Conservation (phyloP, 1,284 basidiomycete genomes). For the Psilocybe mexicana region DNA sequence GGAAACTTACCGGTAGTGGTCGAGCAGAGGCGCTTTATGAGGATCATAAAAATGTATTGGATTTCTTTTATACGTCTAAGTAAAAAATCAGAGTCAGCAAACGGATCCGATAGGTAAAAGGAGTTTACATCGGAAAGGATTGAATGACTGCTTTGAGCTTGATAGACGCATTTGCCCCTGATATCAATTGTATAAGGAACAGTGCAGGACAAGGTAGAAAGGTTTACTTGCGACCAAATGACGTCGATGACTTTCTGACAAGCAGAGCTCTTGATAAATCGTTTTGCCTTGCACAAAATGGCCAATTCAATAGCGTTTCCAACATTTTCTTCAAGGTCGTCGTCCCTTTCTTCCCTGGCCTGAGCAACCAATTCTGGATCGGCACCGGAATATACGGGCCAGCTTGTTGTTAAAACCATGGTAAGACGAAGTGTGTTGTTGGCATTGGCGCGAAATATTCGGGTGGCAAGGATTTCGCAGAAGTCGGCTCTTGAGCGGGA, state of each 20-base stretch:
- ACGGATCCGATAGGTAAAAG: not conserved
- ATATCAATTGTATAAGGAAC: conserved; percentile 6
- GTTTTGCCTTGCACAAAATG: conserved; percentile 80
- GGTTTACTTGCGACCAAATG: conserved; percentile 65
- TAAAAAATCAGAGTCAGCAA: not conserved
- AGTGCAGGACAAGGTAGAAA: not conserved
- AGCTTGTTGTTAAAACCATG: conserved; percentile 81
- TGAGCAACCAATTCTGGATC: conserved; percentile 60
- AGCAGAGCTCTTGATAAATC: conserved; percentile 84
- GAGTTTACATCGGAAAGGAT: conserved; percentile 79
- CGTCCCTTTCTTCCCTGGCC: conserved; percentile 71
- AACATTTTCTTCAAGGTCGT: conserved; percentile 74
- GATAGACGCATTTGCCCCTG: conserved; percentile 88
- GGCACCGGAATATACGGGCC: conserved; percentile 87
- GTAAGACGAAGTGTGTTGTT: conserved; percentile 78
- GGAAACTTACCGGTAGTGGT: conserved; percentile 79
- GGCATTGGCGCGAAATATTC: conserved; percentile 77
- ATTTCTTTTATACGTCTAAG: conserved; percentile 87
- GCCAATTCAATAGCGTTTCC: conserved; percentile 93
- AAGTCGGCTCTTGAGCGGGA: conserved; percentile 77
- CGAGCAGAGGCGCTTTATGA: conserved; percentile 86
- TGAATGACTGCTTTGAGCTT: conserved; percentile 82
- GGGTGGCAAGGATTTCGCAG: conserved; percentile 89
- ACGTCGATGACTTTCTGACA: conserved; percentile 87
- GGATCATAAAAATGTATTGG: conserved; percentile 95